Evolutionary conservation across 2,329 filamentous ascomycete genomes (phyloP), one percentile per base, ranked within the genome.

Genomic region (Furcasterigmium sp.): DNA sequence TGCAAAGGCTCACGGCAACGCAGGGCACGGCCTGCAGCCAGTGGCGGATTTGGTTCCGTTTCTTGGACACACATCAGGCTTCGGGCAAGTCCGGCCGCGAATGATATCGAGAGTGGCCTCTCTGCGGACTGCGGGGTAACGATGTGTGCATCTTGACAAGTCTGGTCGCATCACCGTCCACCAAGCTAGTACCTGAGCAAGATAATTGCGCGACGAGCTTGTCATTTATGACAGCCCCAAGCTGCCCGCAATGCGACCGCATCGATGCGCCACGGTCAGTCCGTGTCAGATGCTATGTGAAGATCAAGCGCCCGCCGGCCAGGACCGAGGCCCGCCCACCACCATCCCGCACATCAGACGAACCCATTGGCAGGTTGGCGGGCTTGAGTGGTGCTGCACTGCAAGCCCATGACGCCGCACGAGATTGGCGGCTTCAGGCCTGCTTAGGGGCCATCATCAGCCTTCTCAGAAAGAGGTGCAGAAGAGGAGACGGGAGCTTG

Each of bases 321-420:
- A 3, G 32, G n/a, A n/a, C 5, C n/a, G 10, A 6, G 32, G 32
- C 32, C 32, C 5, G 32, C 10, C 32, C n/a, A 6, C 32, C 32
- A 35, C 32, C 32, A 35, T 35, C 32, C 32, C 32, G 32, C 32
- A 32, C 32, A 35, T 35, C 32, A 35, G 32, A 35, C 32, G 32
- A 35, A 35, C 32, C 32, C n/a, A n/a, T n/a, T n/a, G n/a, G n/a
- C n/a, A n/a, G n/a, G n/a, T n/a, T n/a, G n/a, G n/a, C n/a, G n/a
- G n/a, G 29, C 29, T 32, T 14, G 29, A 13, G 14, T 13, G 29
- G 14, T 32, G 17, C 14, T 32, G 29, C 29, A 32, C 14, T 32
- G 29, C 14, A 13, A 11, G 29, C 14, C 32, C n/a, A 11, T 35
- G 32, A 17, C 32, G n/a, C 32, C 18, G 32, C 32, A 17, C 32